phyloP scores from a whole-genome alignment of 495 filamentous ascomycete genomes.

The Hypoxylon trugodes region DNA sequence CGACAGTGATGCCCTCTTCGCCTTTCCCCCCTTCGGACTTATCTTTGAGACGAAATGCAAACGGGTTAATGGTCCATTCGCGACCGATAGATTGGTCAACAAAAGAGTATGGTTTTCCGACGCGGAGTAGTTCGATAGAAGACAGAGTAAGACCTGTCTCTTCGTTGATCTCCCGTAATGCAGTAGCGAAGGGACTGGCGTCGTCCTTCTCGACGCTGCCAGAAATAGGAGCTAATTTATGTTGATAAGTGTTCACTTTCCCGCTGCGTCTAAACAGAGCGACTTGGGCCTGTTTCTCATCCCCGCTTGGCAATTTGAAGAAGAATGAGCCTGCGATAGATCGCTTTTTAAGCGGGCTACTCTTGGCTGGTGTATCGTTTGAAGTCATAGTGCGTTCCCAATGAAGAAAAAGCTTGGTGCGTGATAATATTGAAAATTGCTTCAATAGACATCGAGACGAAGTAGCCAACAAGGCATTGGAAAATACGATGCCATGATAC shows the following conservation, averaged over 20 bases:
- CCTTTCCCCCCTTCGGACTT: conserved; percentile 45
- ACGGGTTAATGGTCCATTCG: conserved; percentile 71
- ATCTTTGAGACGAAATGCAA: conserved; percentile 63
- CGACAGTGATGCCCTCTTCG: conserved; percentile 57
- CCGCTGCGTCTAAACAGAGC: conserved; percentile 67
- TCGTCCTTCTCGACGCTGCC: conserved; percentile 65
- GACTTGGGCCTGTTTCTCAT: conserved; percentile 49
- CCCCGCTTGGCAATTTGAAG: conserved; percentile 51
- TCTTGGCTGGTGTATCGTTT: neutral
- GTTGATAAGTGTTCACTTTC: conserved; percentile 65
- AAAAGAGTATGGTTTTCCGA: conserved; percentile 68
- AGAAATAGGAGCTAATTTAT: conserved; percentile 67
- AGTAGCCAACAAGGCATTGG: neutral
- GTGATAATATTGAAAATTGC: neutral
- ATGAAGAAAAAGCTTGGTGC: neutral
- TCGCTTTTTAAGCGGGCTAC: conserved; percentile 45
- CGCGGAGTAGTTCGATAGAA: conserved; percentile 60
- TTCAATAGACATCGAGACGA: neutral
- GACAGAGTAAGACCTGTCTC: conserved; percentile 63
- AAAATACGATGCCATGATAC: conserved; percentile 17
- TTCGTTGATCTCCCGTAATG: conserved; percentile 69
- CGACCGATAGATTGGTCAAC: conserved; percentile 59
- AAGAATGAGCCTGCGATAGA: conserved; percentile 66
- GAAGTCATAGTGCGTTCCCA: conserved; percentile 22
- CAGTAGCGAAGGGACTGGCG: conserved; percentile 58